phyloP scores from a whole-genome alignment of 306 rosid genomes.

The Pueraria montana region DNA sequence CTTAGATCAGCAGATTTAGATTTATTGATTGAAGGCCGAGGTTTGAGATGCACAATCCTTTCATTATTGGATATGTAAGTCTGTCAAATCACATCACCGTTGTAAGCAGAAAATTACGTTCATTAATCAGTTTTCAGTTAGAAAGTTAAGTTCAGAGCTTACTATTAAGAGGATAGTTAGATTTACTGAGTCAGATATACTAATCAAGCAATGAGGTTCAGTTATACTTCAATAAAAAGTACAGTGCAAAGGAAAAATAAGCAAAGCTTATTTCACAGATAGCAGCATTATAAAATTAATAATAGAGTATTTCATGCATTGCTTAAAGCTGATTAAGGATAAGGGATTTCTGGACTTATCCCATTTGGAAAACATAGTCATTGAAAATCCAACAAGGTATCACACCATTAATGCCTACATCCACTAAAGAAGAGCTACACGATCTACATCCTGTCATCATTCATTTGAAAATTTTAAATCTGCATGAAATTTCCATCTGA shows the following conservation, averaged over 20 bases:
- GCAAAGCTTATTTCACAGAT: neutral
- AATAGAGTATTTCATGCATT: neutral
- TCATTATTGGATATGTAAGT: conserved; percentile 91
- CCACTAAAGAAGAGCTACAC: neutral
- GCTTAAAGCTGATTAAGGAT: neutral
- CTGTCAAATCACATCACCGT: conserved; percentile 55
- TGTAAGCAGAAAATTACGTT: conserved; percentile 27
- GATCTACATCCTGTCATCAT: neutral
- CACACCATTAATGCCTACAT: neutral
- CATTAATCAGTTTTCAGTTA: conserved; percentile 4
- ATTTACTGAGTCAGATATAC: conserved; percentile 10
- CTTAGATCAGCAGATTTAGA: conserved; percentile 70
- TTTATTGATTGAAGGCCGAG: conserved; percentile 74
- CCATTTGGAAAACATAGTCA: conserved; percentile 1
- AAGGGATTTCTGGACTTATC: neutral
- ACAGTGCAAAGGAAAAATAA: neutral
- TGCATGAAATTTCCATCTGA: neutral
- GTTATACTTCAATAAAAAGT: conserved; percentile 11
- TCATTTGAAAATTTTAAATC: conserved; percentile 3
- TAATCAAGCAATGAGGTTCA: conserved; percentile 9
- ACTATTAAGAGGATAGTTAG: conserved; percentile 9
- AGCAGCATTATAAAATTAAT: conserved; percentile 17
- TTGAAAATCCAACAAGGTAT: neutral
- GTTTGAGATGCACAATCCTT: conserved; percentile 90
- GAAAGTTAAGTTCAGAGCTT: conserved; percentile 26